Evolutionary conservation across 2,329 filamentous ascomycete species (phyloP), one percentile per base, ranked within the genome.

Genomic region (Paraphaeosphaeria minitans): DNA sequence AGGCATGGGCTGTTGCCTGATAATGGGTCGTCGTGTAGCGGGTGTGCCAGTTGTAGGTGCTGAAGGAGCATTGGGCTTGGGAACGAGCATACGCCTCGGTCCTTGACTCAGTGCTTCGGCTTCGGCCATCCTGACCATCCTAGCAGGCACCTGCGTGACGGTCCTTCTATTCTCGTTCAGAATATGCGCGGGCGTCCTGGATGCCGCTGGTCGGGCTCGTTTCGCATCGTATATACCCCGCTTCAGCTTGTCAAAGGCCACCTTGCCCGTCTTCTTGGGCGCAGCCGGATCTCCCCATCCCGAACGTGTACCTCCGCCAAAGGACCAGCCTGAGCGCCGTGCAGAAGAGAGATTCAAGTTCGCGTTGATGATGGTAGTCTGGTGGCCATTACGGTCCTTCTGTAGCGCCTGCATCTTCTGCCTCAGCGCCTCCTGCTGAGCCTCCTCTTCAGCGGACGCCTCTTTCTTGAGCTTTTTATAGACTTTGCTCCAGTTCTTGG

Each of bases 401-500:
- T 76, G 69, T 29, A 76, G 57, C 22, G 68, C 71, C 24, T 65
- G 63, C 68, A 77, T 71, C 43, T 67, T 63, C 57, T 72, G 64
- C 56, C 67, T 73, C 29, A 78, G 58, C 21, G 65, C 66, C 19
- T 72, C 69, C 51, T 75, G 67, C 45, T 76, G 71, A 13, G 66
- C 66, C 10, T 64, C 60, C 53, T 72, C 73, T 57, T 78, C 74
- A 24, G 64, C 66, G 57, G 79, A 74, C 6, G 79, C 74, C 22
- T 79, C 75, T 47, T 68, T 73, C 61, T 77, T 73, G 29, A 82
- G 67, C 61, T 80, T 80, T 19, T 71, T 80, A 78, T 96, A 97
- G 14, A 96, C 83, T 56, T 89, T 87, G 72, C 89, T 87, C 93
- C 93, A 97, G 59, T 87, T 87, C 37, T 81, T 81, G 0, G 89